A percentile compares a stretch with the other conserved stretches of the same genome.
phyloP scores from a whole-genome alignment of 2,329 filamentous ascomycete genomes.

The Phialophora expanda region DNA sequence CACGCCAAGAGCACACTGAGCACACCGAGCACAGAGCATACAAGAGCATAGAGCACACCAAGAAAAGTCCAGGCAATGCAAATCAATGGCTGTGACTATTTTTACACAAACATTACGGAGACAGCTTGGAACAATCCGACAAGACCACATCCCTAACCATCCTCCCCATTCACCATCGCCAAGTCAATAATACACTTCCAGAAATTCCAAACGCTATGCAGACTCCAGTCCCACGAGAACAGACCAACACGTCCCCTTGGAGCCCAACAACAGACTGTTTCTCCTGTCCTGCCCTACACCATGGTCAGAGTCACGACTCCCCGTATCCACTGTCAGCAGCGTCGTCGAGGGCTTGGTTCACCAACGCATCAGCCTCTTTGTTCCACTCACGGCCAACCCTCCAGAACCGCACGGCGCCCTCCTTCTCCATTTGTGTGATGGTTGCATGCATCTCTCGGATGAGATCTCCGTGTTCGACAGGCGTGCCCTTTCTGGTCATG shows the following conservation, averaged over 20 bases:
- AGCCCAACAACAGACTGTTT: neutral
- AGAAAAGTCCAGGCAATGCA: neutral
- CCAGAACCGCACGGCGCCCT: constrained; percentile 56
- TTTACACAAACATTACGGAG: neutral
- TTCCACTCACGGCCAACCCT: constrained; percentile 54
- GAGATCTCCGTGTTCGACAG: constrained; percentile 59
- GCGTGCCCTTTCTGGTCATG: constrained; percentile 44
- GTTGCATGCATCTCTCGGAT: constrained; percentile 56
- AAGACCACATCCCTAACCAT: neutral
- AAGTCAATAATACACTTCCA: neutral
- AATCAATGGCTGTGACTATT: neutral
- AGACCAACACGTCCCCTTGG: neutral
- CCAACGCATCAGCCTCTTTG: constrained; percentile 49
- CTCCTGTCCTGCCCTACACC: neutral
- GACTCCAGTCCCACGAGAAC: neutral
- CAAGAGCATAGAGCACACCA: neutral
- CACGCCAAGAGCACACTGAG: no score
- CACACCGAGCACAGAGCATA: no score
- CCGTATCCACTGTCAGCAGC: constrained; percentile 30
- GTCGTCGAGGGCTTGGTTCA: constrained; percentile 42
- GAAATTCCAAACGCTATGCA: neutral
- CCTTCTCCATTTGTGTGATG: constrained; percentile 46
- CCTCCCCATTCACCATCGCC: neutral
- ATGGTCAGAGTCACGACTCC: constrained; percentile 3
- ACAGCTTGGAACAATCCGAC: no score